Conservation (phyloP, 1,284 basidiomycete species). For the Hypsizygus ulmarius region DNA sequence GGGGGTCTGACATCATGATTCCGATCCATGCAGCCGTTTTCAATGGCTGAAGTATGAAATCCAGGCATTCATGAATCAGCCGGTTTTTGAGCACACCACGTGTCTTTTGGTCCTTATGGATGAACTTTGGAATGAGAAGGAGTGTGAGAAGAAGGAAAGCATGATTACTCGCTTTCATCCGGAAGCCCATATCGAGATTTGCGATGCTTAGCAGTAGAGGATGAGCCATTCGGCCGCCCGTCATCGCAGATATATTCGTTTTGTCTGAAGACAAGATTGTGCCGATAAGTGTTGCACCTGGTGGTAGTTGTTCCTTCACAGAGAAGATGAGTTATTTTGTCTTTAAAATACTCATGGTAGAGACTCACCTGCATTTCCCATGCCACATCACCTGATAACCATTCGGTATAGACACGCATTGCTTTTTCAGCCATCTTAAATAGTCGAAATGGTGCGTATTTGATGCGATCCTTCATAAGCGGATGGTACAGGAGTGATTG, state of each 20-base stretch:
- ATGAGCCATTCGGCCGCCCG: slow-evolving; percentile 29
- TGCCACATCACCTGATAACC: slow-evolving; percentile 27
- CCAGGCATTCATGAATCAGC: slow-evolving; percentile 30
- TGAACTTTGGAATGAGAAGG: slow-evolving; percentile 30
- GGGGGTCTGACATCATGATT: slow-evolving; percentile 26
- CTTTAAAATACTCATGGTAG: not conserved
- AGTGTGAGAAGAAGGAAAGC: slow-evolving; percentile 29
- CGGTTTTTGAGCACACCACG: slow-evolving; percentile 21
- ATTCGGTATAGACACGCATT: slow-evolving; percentile 26
- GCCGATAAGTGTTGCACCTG: slow-evolving; percentile 30
- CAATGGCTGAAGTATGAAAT: slow-evolving; percentile 29
- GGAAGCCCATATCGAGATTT: slow-evolving; percentile 30
- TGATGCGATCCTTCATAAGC: slow-evolving; percentile 11
- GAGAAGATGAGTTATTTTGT: slow-evolving; percentile 4
- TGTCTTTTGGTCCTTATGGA: slow-evolving; percentile 11
- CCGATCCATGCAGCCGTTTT: slow-evolving; percentile 27
- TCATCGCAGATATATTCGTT: slow-evolving; percentile 31
- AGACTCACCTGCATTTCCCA: slow-evolving; percentile 31
- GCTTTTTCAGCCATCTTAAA: slow-evolving; percentile 18
- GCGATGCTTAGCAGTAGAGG: slow-evolving; percentile 33
- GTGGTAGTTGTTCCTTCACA: slow-evolving; percentile 25
- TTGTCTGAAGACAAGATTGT: slow-evolving; percentile 32
- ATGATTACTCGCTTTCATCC: slow-evolving; percentile 29
- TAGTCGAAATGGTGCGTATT: slow-evolving; percentile 21
- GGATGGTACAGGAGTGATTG: slow-evolving; percentile 6